Conservation (phyloP, 2,329 filamentous ascomycete species). For the Elsinoe australis region DNA sequence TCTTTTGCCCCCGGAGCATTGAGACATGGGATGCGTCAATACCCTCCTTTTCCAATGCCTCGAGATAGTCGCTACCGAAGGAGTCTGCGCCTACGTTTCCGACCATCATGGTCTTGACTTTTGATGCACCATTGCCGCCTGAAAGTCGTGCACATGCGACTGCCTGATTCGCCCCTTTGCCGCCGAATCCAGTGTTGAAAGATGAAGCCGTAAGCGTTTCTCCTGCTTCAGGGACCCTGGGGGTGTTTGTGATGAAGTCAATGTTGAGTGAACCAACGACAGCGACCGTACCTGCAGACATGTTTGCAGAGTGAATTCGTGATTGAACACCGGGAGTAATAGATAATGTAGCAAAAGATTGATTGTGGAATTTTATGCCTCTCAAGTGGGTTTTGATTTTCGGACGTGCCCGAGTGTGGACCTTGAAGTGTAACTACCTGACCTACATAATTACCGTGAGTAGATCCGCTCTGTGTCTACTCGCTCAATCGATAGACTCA, state of each 20-base stretch:
- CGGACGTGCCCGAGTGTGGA: not conserved
- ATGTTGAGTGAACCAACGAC: constrained; percentile 91
- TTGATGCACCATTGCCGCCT: constrained; percentile 22
- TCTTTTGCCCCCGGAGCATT: constrained; percentile 38
- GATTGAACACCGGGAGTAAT: not conserved
- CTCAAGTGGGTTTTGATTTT: not conserved
- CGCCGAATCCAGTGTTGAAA: constrained; percentile 75
- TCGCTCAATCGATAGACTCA: no score
- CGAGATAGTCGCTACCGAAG: constrained; percentile 35
- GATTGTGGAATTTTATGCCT: not conserved
- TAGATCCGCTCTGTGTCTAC: no score
- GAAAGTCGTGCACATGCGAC: constrained; percentile 72
- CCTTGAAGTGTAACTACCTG: no score
- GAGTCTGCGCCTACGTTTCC: constrained; percentile 44
- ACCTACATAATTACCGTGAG: no score
- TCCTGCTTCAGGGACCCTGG: constrained; percentile 72
- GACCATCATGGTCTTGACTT: constrained; percentile 42
- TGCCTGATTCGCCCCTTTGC: constrained; percentile 94
- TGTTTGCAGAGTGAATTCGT: no score
- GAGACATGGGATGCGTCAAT: constrained; percentile 36
- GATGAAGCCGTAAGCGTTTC: constrained; percentile 77
- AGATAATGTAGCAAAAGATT: not conserved
- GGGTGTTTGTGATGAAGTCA: constrained; percentile 82
- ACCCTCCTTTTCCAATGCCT: constrained; percentile 38
- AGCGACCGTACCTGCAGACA: constrained; percentile 43